Base-by-base conservation (phyloP, 2,329 filamentous ascomycete species). In the Ascochyta rabiei region DNA sequence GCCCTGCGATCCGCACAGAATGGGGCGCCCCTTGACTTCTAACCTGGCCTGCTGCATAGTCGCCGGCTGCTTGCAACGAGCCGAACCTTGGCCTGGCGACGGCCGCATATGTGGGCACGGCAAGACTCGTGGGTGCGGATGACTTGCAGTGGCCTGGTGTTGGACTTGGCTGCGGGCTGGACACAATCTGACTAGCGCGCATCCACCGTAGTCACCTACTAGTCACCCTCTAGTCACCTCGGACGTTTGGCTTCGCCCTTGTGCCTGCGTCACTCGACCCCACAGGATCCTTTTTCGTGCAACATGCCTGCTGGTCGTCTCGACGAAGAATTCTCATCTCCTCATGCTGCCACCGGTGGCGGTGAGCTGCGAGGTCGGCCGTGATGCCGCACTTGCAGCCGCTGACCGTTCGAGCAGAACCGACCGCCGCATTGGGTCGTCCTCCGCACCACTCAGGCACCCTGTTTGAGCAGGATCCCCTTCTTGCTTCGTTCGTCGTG, bases 241-340 rank as follows among this genome's bases (percentile, higher is more conserved):
- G 15, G 43, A 39, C 42, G 28, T 48, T 50, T 41, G 35, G 46
- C 26, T 40, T 49, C 47, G 47, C 48, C 42, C 48, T 30, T 48
- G 53, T 56, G 43, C 48, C 48, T 56, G 53, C 48, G 48, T 56
- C 48, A 51, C 53, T 52, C 21, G 52, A 55, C 47, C 38, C 37
- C 47, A 44, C 53, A 48, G 42, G 43, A 42, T 56, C 39, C 41
- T 23, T 31, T 15, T n/a, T 30, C 41, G 53, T 56, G 30, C 37
- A 31, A 56, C 53, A 51, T 51, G 47, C 48, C 47, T 51, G 42
- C 38, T 44, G 38, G 43, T 51, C 48, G 48, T 38, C 43, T 48
- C 31, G 28, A 56, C 45, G 43, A 52, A 48, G 53, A 56, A 56
- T 51, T 52, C 43, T 51, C 42, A 44, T 45, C 44, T 56, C 24